Conservation (phyloP, 768 basidiomycete genomes). For the Tephrocybe sp. region DNA sequence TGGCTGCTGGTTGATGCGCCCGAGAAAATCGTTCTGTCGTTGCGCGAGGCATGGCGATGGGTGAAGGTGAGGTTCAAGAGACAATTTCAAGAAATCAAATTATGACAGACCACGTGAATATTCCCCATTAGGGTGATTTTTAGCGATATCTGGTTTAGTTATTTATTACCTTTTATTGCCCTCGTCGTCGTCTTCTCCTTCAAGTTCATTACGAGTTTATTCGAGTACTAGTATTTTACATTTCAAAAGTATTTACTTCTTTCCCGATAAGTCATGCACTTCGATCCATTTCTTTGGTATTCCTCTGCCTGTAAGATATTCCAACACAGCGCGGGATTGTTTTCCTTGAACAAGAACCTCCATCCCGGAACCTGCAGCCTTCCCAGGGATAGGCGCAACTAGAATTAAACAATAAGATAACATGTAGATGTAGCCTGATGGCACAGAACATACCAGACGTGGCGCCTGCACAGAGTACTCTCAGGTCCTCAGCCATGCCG, state of each 20-base stretch:
- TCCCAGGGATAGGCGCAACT: constrained; percentile 65
- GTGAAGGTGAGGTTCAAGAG: background rate
- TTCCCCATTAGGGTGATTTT: background rate
- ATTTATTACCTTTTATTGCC: no score
- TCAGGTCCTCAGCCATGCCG: constrained; percentile 74
- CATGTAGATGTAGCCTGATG: background rate
- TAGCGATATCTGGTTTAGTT: no score
- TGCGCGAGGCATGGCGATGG: constrained; percentile 68
- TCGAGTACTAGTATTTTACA: background rate
- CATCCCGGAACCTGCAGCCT: constrained; percentile 42
- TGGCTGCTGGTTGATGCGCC: constrained; percentile 62
- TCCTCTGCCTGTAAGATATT: constrained; percentile 65
- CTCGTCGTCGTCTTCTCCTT: no score
- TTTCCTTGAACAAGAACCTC: constrained; percentile 88
- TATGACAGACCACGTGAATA: background rate
- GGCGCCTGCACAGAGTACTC: constrained; percentile 73
- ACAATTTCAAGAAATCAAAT: constrained; percentile 1
- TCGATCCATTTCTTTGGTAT: constrained; percentile 85
- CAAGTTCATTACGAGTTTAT: no score
- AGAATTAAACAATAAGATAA: background rate
- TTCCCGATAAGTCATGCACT: constrained; percentile 41
- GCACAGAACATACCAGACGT: constrained; percentile 60
- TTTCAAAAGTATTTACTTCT: constrained; percentile 34
- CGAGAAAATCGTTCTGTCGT: constrained; percentile 71
- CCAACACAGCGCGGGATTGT: constrained; percentile 63